These are phyloP conservation scores for Cyclocybe aegerita DNA, from an alignment of 768 basidiomycete genomes.

Conservation along the genomic window DNA sequence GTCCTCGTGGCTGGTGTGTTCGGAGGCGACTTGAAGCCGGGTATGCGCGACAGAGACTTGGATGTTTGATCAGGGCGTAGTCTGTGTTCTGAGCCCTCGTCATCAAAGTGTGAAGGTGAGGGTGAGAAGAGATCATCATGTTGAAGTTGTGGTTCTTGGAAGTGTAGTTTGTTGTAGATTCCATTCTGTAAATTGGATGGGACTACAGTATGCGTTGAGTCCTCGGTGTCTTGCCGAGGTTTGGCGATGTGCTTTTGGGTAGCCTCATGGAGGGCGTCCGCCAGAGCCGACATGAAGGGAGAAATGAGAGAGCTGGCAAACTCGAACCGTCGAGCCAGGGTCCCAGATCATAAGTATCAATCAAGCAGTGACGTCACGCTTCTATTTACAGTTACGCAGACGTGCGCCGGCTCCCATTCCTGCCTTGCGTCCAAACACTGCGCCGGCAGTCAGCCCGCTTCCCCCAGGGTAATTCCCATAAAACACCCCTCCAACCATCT, in stretches of 20 bases:
- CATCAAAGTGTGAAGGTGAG: neutral
- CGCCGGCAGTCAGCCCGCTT: constrained; percentile 62
- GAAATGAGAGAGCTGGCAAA: constrained; percentile 9
- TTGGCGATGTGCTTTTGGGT: neutral
- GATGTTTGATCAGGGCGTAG: constrained; percentile 13
- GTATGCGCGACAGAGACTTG: constrained; percentile 18
- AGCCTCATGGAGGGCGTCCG: constrained; percentile 20
- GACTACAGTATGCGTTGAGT: constrained; percentile 14
- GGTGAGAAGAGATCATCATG: neutral
- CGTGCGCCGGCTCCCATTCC: constrained; percentile 43
- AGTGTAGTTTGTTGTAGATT: constrained; percentile 3
- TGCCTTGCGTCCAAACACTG: constrained; percentile 63
- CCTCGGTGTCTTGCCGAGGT: constrained; percentile 10
- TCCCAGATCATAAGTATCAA: neutral
- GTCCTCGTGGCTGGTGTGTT: constrained; percentile 65
- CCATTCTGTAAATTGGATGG: constrained; percentile 2
- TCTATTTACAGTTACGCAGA: constrained; percentile 3
- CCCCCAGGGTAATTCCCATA: constrained; percentile 71
- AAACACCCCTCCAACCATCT: constrained; percentile 67
- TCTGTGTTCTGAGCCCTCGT: constrained; percentile 5
- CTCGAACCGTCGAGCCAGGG: constrained; percentile 4
- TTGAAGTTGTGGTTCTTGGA: constrained; percentile 1
- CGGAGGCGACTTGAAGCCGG: constrained; percentile 28
- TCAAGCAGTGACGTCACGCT: constrained; percentile 16
- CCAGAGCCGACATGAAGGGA: constrained; percentile 17